A percentile compares a stretch with the other conserved stretches of the same genome.
These are phyloP conservation scores for Penicillium waksmanii DNA, from an alignment of 495 filamentous ascomycete species.

Conservation along the genomic window DNA sequence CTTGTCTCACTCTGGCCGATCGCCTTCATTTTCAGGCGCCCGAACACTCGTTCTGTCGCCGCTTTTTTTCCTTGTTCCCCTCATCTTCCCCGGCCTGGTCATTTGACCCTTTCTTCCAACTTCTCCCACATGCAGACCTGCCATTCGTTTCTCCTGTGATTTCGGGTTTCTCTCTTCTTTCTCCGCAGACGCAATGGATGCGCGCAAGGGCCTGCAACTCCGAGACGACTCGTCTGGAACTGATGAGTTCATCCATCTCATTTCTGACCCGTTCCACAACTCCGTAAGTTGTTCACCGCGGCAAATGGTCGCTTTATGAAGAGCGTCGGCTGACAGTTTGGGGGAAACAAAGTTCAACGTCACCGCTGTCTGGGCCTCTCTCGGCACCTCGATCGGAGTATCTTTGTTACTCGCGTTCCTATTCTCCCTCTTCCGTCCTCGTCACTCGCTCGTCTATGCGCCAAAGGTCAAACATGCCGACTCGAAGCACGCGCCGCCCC, in stretches of 20 bases:
- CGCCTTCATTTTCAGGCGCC: constrained; percentile 24
- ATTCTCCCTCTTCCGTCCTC: constrained; percentile 89
- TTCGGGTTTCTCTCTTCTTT: constrained; percentile 1
- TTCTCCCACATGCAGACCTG: constrained; percentile 23
- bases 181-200: constrained; percentile 33
- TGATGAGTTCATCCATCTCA: constrained; percentile 49
- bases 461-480: constrained; percentile 93
- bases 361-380: constrained; percentile 73
- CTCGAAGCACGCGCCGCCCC: constrained; percentile 90
- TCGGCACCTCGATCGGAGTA: constrained; percentile 80
- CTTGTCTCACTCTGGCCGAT: constrained; percentile 25
- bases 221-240: constrained; percentile 24
- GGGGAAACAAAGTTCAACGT: constrained; percentile 51
- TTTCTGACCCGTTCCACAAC: constrained; percentile 53
- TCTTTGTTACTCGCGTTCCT: constrained; percentile 70
- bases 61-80: constrained; percentile 11
- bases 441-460: constrained; percentile 89
- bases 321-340: constrained; percentile 11
- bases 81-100: constrained; percentile 16
- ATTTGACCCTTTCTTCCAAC: constrained; percentile 15
- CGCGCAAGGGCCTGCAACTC: constrained; percentile 29
- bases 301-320: neutral
- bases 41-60: constrained; percentile 13
- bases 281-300: constrained; percentile 34
- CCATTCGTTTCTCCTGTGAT: constrained; percentile 16